Conservation (phyloP, 441 rosid genomes). For the Raphanus hybrid region DNA sequence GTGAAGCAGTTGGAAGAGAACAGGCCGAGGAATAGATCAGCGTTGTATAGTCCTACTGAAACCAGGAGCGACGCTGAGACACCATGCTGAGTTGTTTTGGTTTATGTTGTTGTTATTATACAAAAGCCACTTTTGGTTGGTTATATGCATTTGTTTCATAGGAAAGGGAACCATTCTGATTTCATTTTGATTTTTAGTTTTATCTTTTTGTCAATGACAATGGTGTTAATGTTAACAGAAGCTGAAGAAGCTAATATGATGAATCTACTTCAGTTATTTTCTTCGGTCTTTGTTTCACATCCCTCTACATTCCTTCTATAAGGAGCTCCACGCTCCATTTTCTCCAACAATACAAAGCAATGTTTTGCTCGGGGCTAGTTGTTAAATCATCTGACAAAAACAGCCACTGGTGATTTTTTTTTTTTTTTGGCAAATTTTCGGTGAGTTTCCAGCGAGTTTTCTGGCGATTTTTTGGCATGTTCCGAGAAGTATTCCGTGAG, state of each 20-base stretch:
- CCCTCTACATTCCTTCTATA: too few relatives aligned
- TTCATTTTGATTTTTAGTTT: neutral
- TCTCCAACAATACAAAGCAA: too few relatives aligned
- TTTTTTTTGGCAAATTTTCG: too few relatives aligned
- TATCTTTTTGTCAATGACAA: conserved; percentile 21
- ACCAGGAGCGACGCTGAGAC: conserved; percentile 85
- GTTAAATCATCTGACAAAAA: too few relatives aligned
- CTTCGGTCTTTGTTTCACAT: too few relatives aligned
- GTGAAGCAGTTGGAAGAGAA: conserved; percentile 95
- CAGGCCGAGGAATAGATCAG: conserved; percentile 95
- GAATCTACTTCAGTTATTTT: neutral
- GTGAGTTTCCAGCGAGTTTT: too few relatives aligned
- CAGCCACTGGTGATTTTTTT: too few relatives aligned
- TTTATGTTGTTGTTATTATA: neutral
- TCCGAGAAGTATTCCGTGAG: too few relatives aligned
- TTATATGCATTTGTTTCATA: conserved; percentile 23
- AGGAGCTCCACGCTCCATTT: too few relatives aligned
- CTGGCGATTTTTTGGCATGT: too few relatives aligned
- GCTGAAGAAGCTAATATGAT: neutral
- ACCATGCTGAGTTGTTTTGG: conserved; percentile 52
- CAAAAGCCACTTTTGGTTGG: conserved; percentile 24
- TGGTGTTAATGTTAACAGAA: conserved; percentile 18
- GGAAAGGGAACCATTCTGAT: conserved; percentile 18
- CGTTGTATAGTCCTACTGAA: conserved; percentile 88
- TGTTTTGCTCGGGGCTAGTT: too few relatives aligned